These are phyloP conservation scores for Trichomonas tenax DNA, from an alignment of 208 protist species.

Conservation along the genomic window DNA sequence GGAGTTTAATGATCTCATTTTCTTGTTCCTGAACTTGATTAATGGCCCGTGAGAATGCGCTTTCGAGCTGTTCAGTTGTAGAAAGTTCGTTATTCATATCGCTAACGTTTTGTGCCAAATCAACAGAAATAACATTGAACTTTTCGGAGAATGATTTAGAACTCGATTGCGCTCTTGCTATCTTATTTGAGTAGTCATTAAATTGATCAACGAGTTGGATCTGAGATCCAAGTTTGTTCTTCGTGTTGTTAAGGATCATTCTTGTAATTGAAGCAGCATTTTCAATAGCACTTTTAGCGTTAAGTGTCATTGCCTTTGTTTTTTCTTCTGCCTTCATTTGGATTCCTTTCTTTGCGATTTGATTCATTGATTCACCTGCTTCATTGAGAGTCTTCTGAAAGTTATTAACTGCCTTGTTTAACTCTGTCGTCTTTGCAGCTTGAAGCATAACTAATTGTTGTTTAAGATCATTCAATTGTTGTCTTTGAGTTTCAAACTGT, in stretches of 20 bases:
- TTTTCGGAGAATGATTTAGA: too few relatives aligned
- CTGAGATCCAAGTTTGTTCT: too few relatives aligned
- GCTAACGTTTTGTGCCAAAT: neutral
- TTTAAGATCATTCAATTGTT: neutral
- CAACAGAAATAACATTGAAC: neutral
- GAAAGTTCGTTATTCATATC: neutral
- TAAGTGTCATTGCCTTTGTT: too few relatives aligned
- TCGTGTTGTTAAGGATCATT: too few relatives aligned
- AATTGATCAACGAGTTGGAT: too few relatives aligned
- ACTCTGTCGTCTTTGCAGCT: neutral
- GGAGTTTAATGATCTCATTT: neutral
- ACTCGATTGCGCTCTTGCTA: too few relatives aligned
- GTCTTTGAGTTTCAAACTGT: neutral
- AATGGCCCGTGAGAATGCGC: neutral
- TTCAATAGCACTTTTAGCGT: too few relatives aligned
- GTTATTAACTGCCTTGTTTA: neutral
- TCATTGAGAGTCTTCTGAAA: neutral
- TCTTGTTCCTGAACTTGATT: neutral
- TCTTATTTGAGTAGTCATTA: too few relatives aligned
- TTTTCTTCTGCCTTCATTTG: too few relatives aligned
- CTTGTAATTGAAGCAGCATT: too few relatives aligned
- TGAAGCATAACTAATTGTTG: neutral
- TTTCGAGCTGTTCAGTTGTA: neutral
- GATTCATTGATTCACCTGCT: neutral
- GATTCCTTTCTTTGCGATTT: too few relatives aligned